Percentiles rank a stretch among this genome's conserved stretches.
phyloP scores from a whole-genome alignment of 2,329 filamentous ascomycete species.

The Emydomyces testavorans region DNA sequence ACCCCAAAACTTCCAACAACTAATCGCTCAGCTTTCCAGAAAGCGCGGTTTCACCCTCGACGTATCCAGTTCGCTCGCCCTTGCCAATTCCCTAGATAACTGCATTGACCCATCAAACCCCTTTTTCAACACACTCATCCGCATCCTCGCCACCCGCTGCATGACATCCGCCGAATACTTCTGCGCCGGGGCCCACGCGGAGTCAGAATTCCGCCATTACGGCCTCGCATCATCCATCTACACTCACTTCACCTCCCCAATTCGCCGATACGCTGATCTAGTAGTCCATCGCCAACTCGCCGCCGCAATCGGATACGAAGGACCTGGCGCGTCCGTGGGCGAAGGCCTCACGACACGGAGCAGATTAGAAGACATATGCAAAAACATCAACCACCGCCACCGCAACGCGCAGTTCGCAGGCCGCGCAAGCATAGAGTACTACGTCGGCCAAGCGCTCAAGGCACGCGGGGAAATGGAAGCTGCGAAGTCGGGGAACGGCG shows the following conservation, averaged over 20 bases:
- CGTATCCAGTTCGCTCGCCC: conserved; percentile 77
- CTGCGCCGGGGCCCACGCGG: conserved; percentile 81
- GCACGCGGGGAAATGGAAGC: conserved; percentile 45
- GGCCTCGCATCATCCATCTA: conserved; percentile 94
- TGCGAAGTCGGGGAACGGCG: conserved; percentile 7
- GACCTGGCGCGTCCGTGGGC: conserved; percentile 55
- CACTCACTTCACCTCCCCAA: conserved; percentile 96
- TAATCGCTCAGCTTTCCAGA: conserved; percentile 78
- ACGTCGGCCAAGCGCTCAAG: conserved; percentile 91
- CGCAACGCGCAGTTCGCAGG: conserved; percentile 95
- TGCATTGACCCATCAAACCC: conserved; percentile 72
- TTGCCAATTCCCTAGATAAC: conserved; percentile 79
- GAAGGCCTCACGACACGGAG: conserved; percentile 67
- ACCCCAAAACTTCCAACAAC: conserved; percentile 91
- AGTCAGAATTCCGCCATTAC: conserved; percentile 93
- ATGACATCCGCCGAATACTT: conserved; percentile 99
- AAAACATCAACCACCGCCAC: conserved; percentile 95
- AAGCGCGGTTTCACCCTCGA: conserved; percentile 71
- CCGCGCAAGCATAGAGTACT: conserved; percentile 90
- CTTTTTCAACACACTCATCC: conserved; percentile 96
- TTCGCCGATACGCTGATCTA: conserved; percentile 93
- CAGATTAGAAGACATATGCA: conserved; percentile 85
- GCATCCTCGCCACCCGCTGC: conserved; percentile 94
- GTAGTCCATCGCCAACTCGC: conserved; percentile 89
- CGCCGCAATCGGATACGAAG: conserved; percentile 80